Base-by-base conservation (phyloP, 371 early-diverging fungal genomes). In the Mucor circinelloides region DNA sequence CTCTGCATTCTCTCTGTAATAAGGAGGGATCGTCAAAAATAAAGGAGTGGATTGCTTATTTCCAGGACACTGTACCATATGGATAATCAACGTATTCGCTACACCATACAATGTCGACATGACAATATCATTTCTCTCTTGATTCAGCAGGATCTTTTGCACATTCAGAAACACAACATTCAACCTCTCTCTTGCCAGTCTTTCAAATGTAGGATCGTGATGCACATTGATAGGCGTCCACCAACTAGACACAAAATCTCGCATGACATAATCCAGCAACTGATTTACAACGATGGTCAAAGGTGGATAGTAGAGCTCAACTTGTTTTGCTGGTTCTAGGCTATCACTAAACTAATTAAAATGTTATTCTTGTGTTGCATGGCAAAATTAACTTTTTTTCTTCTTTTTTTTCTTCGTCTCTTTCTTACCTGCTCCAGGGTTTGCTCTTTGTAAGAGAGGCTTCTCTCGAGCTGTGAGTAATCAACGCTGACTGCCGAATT, bases 241-340 rank as follows among this genome's bases (percentile, higher is more conserved):
- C 89, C 89, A 89, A 36, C 61, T 67, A 1, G 67, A 64, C 5
- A 89, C 73, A 76, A 77, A 89, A 31, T 89, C 87, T 15, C 77
- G 74, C 55, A 81, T 70, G 38, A 87, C 60, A 50, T 72, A 77
- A 2, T 77, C 71, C 2, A 86, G 32, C 6, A 87, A 42, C 62
- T 74, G 71, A 23, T 74, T 74, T 15, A 85, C 67, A 6, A 69
- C 72, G 13, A 15, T 52, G 1, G 77, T 74, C 31, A 84, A 63
- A 21, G 80, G 74, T 1, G 75, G 73, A 67, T 79, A 77, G 44
- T 71, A 79, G 8, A 82, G 56, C 15, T 75, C 55, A 0, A 75
- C 66, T 10, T 63, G 40, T 28, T 67, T 59, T 48, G 63, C 25
- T 25, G 65, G 68, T 25, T 50, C 31, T 25, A 25, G n/a, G 50